Percentiles rank a stretch among this genome's conserved stretches.
These are phyloP conservation scores for Aphanoascus verrucosus DNA, from an alignment of 2,329 filamentous ascomycete species.

Conservation along the genomic window DNA sequence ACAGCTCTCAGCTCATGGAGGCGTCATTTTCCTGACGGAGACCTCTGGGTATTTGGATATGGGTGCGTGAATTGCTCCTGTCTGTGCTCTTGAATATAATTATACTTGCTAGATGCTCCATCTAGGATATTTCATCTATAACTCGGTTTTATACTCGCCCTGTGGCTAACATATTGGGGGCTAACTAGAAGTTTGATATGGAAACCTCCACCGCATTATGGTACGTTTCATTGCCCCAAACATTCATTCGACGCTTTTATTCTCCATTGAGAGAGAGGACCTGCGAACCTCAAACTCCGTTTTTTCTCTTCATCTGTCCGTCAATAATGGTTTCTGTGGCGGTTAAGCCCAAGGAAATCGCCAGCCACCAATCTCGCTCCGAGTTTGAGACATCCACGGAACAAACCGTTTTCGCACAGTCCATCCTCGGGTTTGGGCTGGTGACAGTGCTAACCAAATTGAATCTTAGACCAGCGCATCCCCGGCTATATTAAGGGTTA, in stretches of 20 bases:
- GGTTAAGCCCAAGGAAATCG: not conserved
- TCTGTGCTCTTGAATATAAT: not conserved
- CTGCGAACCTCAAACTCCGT: not conserved
- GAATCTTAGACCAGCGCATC: slow-evolving; percentile 59
- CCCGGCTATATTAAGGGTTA: slow-evolving; percentile 89
- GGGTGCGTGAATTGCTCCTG: slow-evolving; percentile 50
- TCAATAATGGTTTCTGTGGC: too few species aligned
- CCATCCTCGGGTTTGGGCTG: not conserved
- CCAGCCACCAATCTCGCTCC: not conserved
- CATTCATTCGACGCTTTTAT: not conserved
- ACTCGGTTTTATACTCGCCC: not conserved
- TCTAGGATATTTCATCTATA: not conserved
- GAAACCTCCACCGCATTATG: slow-evolving; percentile 94
- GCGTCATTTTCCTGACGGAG: slow-evolving; percentile 40
- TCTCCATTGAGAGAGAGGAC: not conserved
- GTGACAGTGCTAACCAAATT: not conserved
- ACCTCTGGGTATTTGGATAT: slow-evolving; percentile 96
- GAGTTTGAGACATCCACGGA: not conserved
- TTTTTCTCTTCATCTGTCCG: not conserved
- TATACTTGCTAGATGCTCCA: not conserved
- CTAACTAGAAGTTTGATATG: slow-evolving; percentile 73
- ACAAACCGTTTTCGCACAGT: not conserved
- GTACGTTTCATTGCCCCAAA: slow-evolving; percentile 41
- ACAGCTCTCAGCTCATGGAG: slow-evolving; percentile 29
- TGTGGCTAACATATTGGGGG: slow-evolving; percentile 1